phyloP scores from a whole-genome alignment of 257 asterid species.

The Ilex asprella region DNA sequence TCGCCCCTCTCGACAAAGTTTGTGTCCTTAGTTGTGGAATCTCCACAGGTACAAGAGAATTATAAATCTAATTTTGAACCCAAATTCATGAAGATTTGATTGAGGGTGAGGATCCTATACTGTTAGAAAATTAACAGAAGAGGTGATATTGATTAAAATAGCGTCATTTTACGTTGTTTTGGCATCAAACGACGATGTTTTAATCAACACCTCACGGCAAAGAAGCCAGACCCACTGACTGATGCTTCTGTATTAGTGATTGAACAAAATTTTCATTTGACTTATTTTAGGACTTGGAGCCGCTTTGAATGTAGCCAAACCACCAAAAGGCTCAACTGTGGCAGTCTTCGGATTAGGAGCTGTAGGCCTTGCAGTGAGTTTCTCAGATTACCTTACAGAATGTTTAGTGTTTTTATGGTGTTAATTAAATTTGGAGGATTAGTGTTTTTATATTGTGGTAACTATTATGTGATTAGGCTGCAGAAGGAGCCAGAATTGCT shows the following conservation, averaged over 20 bases:
- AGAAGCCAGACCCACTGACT: not conserved
- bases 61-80: not conserved
- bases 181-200: too few species aligned
- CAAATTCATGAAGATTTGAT: not conserved
- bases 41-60: conserved; percentile 58
- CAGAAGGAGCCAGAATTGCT: conserved; percentile 79
- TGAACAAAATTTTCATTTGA: not conserved
- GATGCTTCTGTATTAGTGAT: not conserved
- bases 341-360: conserved; percentile 85
- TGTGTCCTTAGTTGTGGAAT: conserved; percentile 85
- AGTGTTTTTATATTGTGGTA: too few species aligned
- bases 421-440: not conserved
- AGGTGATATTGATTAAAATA: too few species aligned
- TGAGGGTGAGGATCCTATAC: too few species aligned
- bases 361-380: conserved; percentile 84
- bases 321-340: conserved; percentile 62
- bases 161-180: too few species aligned
- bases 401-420: not conserved
- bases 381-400: not conserved
- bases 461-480: conserved; percentile 42
- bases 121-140: too few species aligned
- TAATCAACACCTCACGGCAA: too few species aligned
- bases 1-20: conserved; percentile 76
- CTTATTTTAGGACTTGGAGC: conserved; percentile 62
- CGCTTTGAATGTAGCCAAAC: conserved; percentile 72